Conservation (phyloP, 306 rosid genomes). For the Rubus idaeus region DNA sequence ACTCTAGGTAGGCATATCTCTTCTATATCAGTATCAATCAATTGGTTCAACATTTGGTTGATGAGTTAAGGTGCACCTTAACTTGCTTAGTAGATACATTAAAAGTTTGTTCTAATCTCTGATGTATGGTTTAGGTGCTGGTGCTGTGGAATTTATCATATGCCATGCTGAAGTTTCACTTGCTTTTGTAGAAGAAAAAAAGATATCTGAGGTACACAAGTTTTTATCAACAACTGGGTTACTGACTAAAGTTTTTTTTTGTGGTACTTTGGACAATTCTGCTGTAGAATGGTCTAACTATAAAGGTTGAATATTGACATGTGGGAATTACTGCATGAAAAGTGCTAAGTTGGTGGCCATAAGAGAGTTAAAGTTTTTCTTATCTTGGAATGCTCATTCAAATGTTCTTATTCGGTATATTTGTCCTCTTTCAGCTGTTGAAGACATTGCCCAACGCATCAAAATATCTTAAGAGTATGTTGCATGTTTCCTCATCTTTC, state of each 20-base stretch:
- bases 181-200: conserved; percentile 78
- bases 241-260: background rate
- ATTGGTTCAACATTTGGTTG: background rate
- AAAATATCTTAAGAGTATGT: conserved; percentile 67
- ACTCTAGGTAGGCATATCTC: conserved; percentile 67
- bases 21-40: conserved; percentile 20
- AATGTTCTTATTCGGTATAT: conserved; percentile 14
- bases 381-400: conserved; percentile 1
- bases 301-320: conserved; percentile 1
- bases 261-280: background rate
- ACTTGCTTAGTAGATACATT: background rate
- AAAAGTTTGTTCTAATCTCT: conserved; percentile 28
- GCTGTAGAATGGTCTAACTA: background rate
- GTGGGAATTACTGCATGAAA: background rate
- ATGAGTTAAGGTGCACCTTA: background rate
- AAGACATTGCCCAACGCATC: conserved; percentile 68
- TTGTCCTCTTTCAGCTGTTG: conserved; percentile 60
- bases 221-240: background rate
- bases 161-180: conserved; percentile 80
- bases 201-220: conserved; percentile 71
- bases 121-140: conserved; percentile 63
- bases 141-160: conserved; percentile 83
- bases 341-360: background rate
- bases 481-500: conserved; percentile 12
- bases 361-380: background rate